phyloP scores from a whole-genome alignment of 352 stramenopile genomes.

The Phytophthora niederhauseri region DNA sequence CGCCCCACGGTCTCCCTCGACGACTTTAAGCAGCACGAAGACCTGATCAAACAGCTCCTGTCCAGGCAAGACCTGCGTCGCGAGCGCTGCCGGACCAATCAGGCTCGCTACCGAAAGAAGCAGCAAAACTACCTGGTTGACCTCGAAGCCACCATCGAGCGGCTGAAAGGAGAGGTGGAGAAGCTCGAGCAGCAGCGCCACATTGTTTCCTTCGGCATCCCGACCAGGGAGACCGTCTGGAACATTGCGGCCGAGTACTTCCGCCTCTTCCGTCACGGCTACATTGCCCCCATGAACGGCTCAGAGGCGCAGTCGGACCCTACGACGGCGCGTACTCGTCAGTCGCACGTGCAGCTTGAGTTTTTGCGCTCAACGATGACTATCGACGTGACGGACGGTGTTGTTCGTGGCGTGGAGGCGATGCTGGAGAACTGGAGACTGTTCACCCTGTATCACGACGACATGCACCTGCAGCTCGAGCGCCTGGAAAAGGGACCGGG shows the following conservation, averaged over 20 bases:
- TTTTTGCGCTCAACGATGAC: too few relatives aligned
- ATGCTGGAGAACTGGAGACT: too few relatives aligned
- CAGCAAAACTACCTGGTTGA: constrained; percentile 5
- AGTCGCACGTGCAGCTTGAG: too few relatives aligned
- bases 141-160: constrained; percentile 22
- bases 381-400: too few relatives aligned
- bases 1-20: not conserved
- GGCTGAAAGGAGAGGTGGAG: constrained; percentile 30
- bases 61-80: constrained; percentile 14
- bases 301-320: too few relatives aligned
- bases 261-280: too few relatives aligned
- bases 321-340: too few relatives aligned
- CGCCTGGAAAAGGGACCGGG: too few relatives aligned
- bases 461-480: too few relatives aligned
- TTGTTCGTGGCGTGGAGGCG: too few relatives aligned
- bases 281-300: too few relatives aligned
- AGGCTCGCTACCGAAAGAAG: constrained; percentile 39
- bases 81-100: constrained; percentile 46
- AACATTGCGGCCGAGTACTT: constrained; percentile 8
- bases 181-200: constrained; percentile 29
- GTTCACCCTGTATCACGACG: too few relatives aligned
- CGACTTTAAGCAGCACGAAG: not conserved
- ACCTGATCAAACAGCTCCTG: constrained; percentile 12
- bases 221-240: constrained; percentile 11
- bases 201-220: not conserved